Conservation (phyloP, 352 stramenopile species). For the Phytophthora cryptogea region DNA sequence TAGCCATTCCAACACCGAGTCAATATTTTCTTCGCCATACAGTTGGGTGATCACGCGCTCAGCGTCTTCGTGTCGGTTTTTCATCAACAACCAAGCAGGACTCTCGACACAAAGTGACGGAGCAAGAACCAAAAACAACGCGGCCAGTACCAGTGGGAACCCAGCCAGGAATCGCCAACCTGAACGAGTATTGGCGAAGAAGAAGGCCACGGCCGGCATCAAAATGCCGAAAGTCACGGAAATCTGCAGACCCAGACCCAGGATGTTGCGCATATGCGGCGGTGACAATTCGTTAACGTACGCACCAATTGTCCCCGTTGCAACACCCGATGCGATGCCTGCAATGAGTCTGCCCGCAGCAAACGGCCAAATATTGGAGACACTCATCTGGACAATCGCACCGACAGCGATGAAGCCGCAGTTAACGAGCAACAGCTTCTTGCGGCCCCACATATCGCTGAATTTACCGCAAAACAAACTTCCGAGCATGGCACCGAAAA, state of each 20-base stretch:
- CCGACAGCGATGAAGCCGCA: constrained; percentile 43
- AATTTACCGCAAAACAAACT: constrained; percentile 41
- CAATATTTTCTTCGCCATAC: constrained; percentile 35
- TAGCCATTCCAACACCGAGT: constrained; percentile 15
- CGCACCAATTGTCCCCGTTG: constrained; percentile 33
- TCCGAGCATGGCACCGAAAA: constrained; percentile 61
- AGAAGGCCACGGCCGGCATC: constrained; percentile 50
- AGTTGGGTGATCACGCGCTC: constrained; percentile 24
- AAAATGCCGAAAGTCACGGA: constrained; percentile 53
- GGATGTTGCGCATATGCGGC: constrained; percentile 34
- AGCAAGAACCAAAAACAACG: constrained; percentile 43
- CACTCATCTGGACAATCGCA: constrained; percentile 31
- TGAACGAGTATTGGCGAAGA: constrained; percentile 50
- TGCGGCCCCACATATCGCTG: constrained; percentile 28
- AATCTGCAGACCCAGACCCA: constrained; percentile 45
- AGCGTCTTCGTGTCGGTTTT: constrained; percentile 26
- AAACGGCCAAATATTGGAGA: constrained; percentile 37
- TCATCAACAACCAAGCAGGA: constrained; percentile 44
- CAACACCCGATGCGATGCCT: constrained; percentile 40
- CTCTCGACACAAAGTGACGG: constrained; percentile 51
- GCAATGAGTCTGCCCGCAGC: constrained; percentile 40
- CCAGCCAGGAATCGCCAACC: constrained; percentile 51
- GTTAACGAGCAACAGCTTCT: constrained; percentile 25
- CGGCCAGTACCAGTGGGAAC: constrained; percentile 50
- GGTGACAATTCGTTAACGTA: constrained; percentile 51